Conservation (phyloP, 208 protist species). For the Ichthyophonus hoferi region DNA sequence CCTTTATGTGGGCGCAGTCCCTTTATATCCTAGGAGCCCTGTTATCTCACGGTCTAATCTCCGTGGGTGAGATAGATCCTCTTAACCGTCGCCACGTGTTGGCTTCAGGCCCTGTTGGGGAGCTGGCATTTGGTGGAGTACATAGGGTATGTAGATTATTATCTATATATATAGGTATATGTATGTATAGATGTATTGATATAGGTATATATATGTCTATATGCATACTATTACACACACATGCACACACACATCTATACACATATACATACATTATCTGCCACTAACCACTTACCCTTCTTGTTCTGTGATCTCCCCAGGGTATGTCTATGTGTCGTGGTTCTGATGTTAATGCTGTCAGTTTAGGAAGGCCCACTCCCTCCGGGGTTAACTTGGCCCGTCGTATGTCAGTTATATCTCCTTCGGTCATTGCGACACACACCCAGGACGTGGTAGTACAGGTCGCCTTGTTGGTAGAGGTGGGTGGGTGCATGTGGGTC, state of each 20-base stretch:
- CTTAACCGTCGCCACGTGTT: slow-evolving; percentile 14
- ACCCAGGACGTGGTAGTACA: slow-evolving; percentile 15
- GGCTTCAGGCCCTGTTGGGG: not conserved
- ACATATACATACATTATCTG: not conserved
- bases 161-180: not conserved
- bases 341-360: too few relatives aligned
- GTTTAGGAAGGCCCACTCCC: too few relatives aligned
- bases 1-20: slow-evolving; percentile 46
- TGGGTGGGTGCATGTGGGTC: too few relatives aligned
- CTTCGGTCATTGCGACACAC: not conserved
- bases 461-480: not conserved
- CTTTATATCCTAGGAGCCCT: slow-evolving; percentile 36
- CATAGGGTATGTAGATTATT: not conserved
- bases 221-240: not conserved
- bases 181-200: not conserved
- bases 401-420: not conserved
- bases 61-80: slow-evolving; percentile 48
- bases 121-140: not conserved
- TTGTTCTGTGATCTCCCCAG: too few relatives aligned
- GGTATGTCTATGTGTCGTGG: too few relatives aligned
- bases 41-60: slow-evolving; percentile 10
- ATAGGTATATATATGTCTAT: not conserved
- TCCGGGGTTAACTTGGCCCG: not conserved
- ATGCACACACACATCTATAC: not conserved
- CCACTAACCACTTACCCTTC: not conserved